Evolutionary conservation across 345 rosid species (phyloP), one percentile per base, ranked within the genome.

Genomic region (Anastatica hierochuntica): DNA sequence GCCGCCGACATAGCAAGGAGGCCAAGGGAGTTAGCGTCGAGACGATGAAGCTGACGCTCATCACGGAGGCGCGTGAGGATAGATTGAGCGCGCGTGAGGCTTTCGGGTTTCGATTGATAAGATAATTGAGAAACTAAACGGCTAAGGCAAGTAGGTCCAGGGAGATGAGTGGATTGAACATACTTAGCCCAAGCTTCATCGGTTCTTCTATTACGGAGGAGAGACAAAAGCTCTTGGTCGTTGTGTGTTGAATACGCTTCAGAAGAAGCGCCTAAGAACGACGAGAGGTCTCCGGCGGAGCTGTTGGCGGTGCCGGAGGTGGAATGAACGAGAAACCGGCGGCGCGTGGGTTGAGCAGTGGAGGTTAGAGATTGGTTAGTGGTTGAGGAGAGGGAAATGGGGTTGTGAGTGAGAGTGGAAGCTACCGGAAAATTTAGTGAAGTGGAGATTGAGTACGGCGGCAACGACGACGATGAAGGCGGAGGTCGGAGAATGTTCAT

Each of bases 51-150:
- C 68, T 79, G 89, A 48, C 78, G 79, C 3, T 79, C 87, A 62
- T 79, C 56, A 64, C 92, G 98, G 77, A 90, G 96, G 78, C 96
- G 94, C 63, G 96, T 71, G 78, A 90, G 73, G 44, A 90, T 66
- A 26, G 98, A 80, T 60, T 80, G 90, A 1, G 98, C 98, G 45
- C 98, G 98, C 2, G 74, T 34, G 60, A 87, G 85, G 45, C 79
- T 60, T 1, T 69, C 66, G 1, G 71, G 69, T 14, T 79, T 77
- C 35, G 75, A 72, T 45, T 72, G 88, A 56, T 82, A 74, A 26
- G 98, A 77, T 27, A 90, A 78, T 41, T 90, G 98, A 13, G 96
- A 78, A 23, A 90, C 81, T 41, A 90, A 76, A 64, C 98, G 95
- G 82, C 95, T 84, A 30, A 90, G 89, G 60, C 96, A 87, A 62